A percentile compares a stretch with the other conserved stretches of the same genome.
Conservation (phyloP, 1,284 basidiomycete genomes). For the Rhodotorula sp. region DNA sequence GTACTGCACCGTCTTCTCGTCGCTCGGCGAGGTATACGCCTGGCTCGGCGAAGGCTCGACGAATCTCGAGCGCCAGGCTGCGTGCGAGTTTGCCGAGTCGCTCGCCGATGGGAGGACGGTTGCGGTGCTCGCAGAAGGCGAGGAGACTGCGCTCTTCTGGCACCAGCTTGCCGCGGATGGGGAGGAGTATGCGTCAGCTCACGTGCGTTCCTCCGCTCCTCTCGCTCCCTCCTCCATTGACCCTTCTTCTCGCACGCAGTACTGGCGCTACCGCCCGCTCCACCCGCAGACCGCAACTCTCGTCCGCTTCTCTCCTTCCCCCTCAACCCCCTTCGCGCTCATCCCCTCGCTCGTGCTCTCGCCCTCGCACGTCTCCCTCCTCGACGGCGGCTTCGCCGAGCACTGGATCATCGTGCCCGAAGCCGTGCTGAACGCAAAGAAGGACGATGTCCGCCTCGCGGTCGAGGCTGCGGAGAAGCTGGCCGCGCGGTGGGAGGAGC, state of each 20-base stretch:
- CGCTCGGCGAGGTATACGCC: constrained; percentile 34
- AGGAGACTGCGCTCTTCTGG: constrained; percentile 34
- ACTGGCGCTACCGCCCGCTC: constrained; percentile 18
- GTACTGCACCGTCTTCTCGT: constrained; percentile 19
- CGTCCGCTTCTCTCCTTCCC: constrained; percentile 2
- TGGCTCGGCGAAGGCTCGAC: constrained; percentile 33
- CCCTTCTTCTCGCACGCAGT: background rate
- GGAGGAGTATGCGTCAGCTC: constrained; percentile 19
- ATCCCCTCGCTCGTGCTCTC: background rate
- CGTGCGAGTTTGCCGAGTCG: constrained; percentile 33
- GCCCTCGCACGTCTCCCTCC: constrained; percentile 4
- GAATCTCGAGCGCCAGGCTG: constrained; percentile 19
- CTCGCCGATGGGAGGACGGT: constrained; percentile 30
- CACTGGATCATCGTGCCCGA: constrained; percentile 25
- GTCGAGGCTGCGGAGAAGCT: constrained; percentile 25
- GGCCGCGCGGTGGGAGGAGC: constrained; percentile 16
- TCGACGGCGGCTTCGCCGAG: constrained; percentile 33
- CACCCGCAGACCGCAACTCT: background rate
- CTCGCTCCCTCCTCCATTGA: too few relatives aligned
- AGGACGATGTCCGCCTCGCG: constrained; percentile 7
- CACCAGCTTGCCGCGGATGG: constrained; percentile 14
- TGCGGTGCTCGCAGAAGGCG: constrained; percentile 19
- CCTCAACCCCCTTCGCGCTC: background rate
- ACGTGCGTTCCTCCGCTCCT: too few relatives aligned
- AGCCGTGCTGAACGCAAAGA: background rate